Base-by-base conservation (phyloP, 169 alveolate genomes). In the Plasmodium coatneyi region DNA sequence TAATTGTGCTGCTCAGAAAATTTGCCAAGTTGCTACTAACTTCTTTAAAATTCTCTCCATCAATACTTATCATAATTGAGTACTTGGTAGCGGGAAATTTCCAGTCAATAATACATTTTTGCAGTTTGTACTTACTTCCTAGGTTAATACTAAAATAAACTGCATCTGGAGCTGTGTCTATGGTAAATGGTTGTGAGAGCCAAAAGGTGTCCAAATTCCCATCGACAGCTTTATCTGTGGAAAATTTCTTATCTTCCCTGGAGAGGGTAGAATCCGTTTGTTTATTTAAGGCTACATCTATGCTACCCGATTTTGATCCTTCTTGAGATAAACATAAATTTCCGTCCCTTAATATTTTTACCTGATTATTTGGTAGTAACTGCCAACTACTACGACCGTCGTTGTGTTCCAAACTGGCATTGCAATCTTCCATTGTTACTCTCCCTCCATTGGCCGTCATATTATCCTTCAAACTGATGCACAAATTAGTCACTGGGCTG, bases 331-430 rank as follows among this genome's bases (percentile, higher is more conserved):
- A 82, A 95, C 99, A 97, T 92, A 96, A 95, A 82, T 96, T 96
- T n/a, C 98, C 98, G 12, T 97, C 98, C 84, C 97, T 95, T 76
- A 97, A 92, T n/a, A 97, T 93, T 83, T 95, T 96, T 46, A 97
- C 82, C 93, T 97, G 99, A 94, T 97, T 97, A 81, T 97, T 96
- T 41, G 98, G 97, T 92, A 96, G 93, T 70, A 97, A 92, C 52
- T 97, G 97, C 99, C 99, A 97, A 49, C 96, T 93, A 86, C 96
- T 96, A 78, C 93, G 95, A n/a, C 95, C 97, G 78, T 87, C 95
- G 89, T 93, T 95, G 82, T 83, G 92, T 46, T 54, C 91, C 79
- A 80, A 83, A 71, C 94, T 83, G 16, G 92, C 56, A 66, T 72
- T 94, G 76, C 95, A 80, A 39, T 80, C 86, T 46, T 72, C 92